Percentiles rank a stretch among this genome's conserved stretches.
These are phyloP conservation scores for Urochloa ruziziensis DNA, from an alignment of 176 grass and related monocot species.

Conservation along the genomic window DNA sequence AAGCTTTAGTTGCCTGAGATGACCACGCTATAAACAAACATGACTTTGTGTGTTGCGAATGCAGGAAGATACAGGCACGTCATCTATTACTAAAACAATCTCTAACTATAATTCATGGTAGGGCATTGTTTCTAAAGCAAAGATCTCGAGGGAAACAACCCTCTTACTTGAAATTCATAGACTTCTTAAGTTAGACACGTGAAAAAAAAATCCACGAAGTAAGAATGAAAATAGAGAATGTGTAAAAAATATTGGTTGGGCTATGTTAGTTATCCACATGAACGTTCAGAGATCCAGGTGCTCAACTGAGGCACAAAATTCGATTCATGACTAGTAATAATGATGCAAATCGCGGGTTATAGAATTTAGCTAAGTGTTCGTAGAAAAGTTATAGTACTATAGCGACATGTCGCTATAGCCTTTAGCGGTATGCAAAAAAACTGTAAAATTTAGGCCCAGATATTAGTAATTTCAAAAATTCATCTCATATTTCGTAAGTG, in stretches of 20 bases:
- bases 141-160: not conserved
- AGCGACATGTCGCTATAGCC: no score
- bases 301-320: not conserved
- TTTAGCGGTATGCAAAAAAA: no score
- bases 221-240: not conserved
- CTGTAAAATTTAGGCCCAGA: no score
- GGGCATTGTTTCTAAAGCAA: not conserved
- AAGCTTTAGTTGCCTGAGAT: not conserved
- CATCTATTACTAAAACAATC: no score
- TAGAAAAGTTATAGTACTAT: no score
- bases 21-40: not conserved
- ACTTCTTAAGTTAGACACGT: not conserved
- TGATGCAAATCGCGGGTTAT: no score
- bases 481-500: no score
- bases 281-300: not conserved
- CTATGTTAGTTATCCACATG: not conserved
- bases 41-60: not conserved
- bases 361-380: no score
- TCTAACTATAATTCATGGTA: not conserved
- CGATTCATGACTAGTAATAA: not conserved
- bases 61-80: not conserved
- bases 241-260: not conserved
- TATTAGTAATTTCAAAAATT: no score
- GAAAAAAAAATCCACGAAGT: not conserved
- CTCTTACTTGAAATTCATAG: not conserved